phyloP scores from a whole-genome alignment of 495 filamentous ascomycete genomes.

The Xylaria curta region DNA sequence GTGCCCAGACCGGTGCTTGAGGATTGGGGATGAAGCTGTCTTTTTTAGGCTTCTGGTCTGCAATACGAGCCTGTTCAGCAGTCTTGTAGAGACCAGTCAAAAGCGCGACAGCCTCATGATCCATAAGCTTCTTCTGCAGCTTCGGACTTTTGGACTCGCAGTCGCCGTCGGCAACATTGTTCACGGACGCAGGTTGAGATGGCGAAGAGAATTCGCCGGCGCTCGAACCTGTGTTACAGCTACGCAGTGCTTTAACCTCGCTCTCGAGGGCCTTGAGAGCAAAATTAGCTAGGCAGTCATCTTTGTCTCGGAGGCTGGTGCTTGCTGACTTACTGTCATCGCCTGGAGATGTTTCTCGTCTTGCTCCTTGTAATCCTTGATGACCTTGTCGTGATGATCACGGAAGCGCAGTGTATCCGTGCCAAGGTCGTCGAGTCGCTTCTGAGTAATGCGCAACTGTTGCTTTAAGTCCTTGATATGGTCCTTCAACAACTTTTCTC shows the following conservation, averaged over 20 bases:
- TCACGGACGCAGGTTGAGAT: slow-evolving; percentile 18
- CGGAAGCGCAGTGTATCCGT: slow-evolving; percentile 16
- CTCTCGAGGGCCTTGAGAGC: slow-evolving; percentile 14
- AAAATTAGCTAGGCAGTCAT: not conserved
- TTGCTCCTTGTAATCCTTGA: slow-evolving; percentile 25
- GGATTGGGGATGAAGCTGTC: slow-evolving; percentile 22
- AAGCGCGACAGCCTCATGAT: not conserved
- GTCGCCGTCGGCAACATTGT: slow-evolving; percentile 20
- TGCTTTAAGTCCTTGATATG: slow-evolving; percentile 25
- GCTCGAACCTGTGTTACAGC: not conserved
- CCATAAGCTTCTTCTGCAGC: not conserved
- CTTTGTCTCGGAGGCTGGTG: not conserved
- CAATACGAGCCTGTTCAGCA: not conserved
- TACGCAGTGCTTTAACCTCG: slow-evolving; percentile 26
- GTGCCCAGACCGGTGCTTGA: slow-evolving; percentile 25
- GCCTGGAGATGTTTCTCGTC: slow-evolving; percentile 24
- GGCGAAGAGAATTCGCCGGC: not conserved
- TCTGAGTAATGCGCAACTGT: slow-evolving; percentile 14
- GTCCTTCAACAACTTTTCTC: slow-evolving; percentile 21
- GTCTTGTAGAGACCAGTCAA: slow-evolving; percentile 4
- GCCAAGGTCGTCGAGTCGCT: slow-evolving; percentile 14
- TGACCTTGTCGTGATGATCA: slow-evolving; percentile 22
- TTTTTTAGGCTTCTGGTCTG: not conserved
- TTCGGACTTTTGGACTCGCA: slow-evolving; percentile 17
- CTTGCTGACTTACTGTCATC: slow-evolving; percentile 23